Percentiles rank a stretch among this genome's conserved stretches.
Evolutionary conservation across 2,329 filamentous ascomycete genomes (phyloP).

Genomic region (Emydomyces testavorans): DNA sequence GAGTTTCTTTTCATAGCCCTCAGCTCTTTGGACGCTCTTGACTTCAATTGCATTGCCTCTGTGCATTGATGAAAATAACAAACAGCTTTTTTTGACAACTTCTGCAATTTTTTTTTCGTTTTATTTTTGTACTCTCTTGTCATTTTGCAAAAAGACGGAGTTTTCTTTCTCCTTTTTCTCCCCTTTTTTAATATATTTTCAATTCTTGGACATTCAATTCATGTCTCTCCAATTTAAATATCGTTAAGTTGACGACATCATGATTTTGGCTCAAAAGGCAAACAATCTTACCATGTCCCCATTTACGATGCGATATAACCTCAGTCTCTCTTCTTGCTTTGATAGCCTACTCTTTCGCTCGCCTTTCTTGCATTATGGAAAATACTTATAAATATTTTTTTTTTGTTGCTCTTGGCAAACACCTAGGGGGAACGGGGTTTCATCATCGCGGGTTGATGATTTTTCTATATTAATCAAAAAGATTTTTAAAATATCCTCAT

Average conservation of each 20-base stretch:
- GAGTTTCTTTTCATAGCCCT: neutral
- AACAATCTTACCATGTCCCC: too few relatives aligned
- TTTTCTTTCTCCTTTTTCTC: neutral
- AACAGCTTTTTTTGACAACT: neutral
- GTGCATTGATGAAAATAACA: too few relatives aligned
- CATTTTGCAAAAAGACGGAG: slow-evolving; percentile 6
- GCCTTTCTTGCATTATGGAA: too few relatives aligned
- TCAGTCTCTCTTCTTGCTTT: too few relatives aligned
- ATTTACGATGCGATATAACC: too few relatives aligned
- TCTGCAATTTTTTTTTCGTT: neutral
- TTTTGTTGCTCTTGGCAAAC: neutral
- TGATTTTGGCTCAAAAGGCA: too few relatives aligned
- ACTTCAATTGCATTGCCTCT: neutral
- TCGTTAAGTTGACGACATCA: slow-evolving; percentile 1
- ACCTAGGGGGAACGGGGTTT: neutral
- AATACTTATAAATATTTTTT: too few relatives aligned
- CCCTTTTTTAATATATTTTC: neutral
- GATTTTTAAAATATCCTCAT: too few relatives aligned
- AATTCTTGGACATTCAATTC: neutral
- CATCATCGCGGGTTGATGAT: neutral
- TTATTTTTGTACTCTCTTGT: neutral
- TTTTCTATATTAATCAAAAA: too few relatives aligned
- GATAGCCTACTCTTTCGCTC: too few relatives aligned
- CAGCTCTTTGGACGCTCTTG: slow-evolving; percentile 4
- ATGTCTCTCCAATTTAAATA: neutral